Percentiles rank a stretch among this genome's conserved stretches.
Conservation (phyloP, 306 rosid species). For the Lathyrus tuberosus region DNA sequence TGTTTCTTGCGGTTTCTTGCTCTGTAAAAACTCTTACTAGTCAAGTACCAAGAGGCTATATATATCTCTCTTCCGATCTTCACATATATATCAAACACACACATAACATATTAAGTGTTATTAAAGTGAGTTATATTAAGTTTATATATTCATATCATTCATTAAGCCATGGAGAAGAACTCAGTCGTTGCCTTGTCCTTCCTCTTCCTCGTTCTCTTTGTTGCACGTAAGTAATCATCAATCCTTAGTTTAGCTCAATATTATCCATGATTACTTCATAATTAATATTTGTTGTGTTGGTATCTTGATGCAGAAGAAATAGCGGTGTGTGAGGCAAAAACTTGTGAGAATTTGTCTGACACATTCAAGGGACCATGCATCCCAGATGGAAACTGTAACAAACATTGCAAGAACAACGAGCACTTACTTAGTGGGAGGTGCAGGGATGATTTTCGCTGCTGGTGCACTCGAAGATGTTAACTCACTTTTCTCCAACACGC, state of each 20-base stretch:
- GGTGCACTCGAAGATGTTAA: slow-evolving; percentile 16
- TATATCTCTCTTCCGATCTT: not conserved
- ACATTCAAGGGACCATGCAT: slow-evolving; percentile 11
- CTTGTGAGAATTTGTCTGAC: slow-evolving; percentile 7
- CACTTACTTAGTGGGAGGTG: not conserved
- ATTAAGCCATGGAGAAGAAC: slow-evolving; percentile 23
- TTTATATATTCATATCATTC: not conserved
- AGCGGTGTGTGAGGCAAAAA: not conserved
- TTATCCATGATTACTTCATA: too few relatives aligned
- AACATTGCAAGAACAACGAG: not conserved
- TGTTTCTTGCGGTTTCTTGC: not conserved
- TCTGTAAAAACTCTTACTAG: not conserved
- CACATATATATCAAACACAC: not conserved
- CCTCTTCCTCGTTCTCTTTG: slow-evolving; percentile 41
- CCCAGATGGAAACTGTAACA: not conserved
- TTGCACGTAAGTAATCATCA: slow-evolving; percentile 26
- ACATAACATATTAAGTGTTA: not conserved
- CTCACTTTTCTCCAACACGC: not conserved
- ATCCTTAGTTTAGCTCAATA: too few relatives aligned
- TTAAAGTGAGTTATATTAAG: not conserved
- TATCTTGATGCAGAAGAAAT: not conserved
- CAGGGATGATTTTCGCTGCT: slow-evolving; percentile 11
- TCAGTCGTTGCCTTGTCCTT: slow-evolving; percentile 31
- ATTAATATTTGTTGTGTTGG: too few relatives aligned
- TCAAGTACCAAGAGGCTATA: not conserved